Conservation (phyloP, 345 rosid species). For the Pugionium dolabratum region DNA sequence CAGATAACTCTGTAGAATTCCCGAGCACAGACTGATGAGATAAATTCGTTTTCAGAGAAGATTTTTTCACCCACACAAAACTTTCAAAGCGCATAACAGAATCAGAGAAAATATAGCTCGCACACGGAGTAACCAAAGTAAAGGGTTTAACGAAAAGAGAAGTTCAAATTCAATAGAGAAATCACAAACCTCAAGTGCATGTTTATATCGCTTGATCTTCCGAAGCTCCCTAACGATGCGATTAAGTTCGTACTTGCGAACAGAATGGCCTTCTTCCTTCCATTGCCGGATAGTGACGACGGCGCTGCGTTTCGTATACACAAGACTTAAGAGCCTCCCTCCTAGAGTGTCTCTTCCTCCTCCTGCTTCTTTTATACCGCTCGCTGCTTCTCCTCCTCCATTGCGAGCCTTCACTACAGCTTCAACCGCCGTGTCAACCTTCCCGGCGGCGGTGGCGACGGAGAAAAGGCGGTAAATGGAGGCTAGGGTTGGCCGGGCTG, state of each 20-base stretch:
- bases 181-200: conserved; percentile 75
- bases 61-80: neutral
- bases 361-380: neutral
- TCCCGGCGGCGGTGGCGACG: conserved; percentile 17
- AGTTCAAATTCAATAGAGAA: neutral
- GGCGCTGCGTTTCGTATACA: conserved; percentile 80
- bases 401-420: conserved; percentile 16
- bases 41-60: neutral
- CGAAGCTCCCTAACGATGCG: conserved; percentile 90
- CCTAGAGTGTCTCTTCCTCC: conserved; percentile 53
- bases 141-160: neutral
- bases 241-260: conserved; percentile 76
- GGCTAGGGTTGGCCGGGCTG: conserved; percentile 41
- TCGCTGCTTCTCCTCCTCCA: conserved; percentile 14
- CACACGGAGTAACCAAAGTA: neutral
- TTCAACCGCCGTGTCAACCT: conserved; percentile 9
- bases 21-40: neutral
- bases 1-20: neutral
- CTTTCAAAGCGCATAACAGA: neutral
- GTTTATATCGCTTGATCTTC: conserved; percentile 79
- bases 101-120: neutral
- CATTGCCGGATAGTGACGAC: conserved; percentile 65
- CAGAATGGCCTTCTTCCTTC: conserved; percentile 72
- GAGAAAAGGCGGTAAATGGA: conserved; percentile 51
- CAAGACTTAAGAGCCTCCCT: conserved; percentile 63